phyloP scores from a whole-genome alignment of 306 rosid genomes.

The Malus asiatica region DNA sequence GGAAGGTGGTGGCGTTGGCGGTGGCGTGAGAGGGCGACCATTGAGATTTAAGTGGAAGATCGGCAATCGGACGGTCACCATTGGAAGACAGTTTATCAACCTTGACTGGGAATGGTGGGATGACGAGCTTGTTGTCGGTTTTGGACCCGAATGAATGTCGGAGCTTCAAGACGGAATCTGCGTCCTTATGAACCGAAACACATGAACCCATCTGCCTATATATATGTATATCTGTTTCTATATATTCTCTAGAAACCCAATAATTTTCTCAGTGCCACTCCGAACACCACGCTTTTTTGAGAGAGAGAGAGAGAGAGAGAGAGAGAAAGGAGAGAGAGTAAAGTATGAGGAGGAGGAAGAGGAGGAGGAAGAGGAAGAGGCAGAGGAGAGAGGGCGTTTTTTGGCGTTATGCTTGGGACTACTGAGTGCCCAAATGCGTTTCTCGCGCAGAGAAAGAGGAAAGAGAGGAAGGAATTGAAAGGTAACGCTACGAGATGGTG shows the following conservation, averaged over 20 bases:
- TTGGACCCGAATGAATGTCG: constrained; percentile 44
- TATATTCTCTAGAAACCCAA: too few species aligned
- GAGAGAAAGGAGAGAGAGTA: constrained; percentile 28
- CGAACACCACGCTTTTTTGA: too few species aligned
- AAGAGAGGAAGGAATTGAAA: constrained; percentile 31
- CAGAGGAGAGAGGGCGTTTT: not conserved
- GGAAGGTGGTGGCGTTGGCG: constrained; percentile 7
- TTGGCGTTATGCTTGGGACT: constrained; percentile 45
- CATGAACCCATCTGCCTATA: constrained; percentile 57
- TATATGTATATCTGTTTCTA: too few species aligned
- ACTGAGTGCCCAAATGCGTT: constrained; percentile 18
- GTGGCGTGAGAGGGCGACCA: constrained; percentile 44
- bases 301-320: not conserved
- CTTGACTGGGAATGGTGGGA: constrained; percentile 62
- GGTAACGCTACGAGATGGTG: constrained; percentile 10
- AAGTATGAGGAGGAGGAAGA: constrained; percentile 25
- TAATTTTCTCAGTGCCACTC: too few species aligned
- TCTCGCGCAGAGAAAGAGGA: not conserved
- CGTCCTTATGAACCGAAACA: constrained; percentile 44
- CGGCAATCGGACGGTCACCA: constrained; percentile 31
- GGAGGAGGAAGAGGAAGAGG: constrained; percentile 7
- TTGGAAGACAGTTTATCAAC: constrained; percentile 28
- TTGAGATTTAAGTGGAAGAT: constrained; percentile 31
- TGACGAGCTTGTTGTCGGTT: constrained; percentile 37
- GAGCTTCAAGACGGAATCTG: constrained; percentile 51